Percentiles rank a stretch among this genome's conserved stretches.
Evolutionary conservation across 441 rosid genomes (phyloP).

Genomic region (Metrosideros polymorpha): DNA sequence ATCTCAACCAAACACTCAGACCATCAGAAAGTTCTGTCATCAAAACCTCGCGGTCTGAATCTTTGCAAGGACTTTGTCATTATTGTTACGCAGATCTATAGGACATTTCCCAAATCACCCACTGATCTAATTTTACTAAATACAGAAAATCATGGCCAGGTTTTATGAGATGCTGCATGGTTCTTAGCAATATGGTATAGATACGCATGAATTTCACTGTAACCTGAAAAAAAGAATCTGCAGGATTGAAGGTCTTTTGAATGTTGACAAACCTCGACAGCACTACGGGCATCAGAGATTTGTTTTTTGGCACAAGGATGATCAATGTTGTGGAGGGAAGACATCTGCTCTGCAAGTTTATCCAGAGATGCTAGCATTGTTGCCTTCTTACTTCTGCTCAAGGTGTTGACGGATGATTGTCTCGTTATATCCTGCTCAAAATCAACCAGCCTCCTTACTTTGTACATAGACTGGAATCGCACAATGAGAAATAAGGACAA

Average conservation of each 20-base stretch:
- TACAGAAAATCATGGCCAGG: neutral
- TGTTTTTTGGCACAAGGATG: constrained; percentile 91
- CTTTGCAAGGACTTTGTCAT: neutral
- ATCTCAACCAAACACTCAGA: neutral
- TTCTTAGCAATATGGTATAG: neutral
- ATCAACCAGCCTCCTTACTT: neutral
- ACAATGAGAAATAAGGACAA: neutral
- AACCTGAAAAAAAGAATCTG: neutral
- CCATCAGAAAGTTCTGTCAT: neutral
- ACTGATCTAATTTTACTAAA: neutral
- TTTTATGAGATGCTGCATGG: neutral
- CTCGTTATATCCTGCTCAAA: constrained; percentile 67
- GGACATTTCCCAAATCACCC: neutral
- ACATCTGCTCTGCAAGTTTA: constrained; percentile 80
- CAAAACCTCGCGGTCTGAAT: neutral
- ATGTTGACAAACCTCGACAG: constrained; percentile 50
- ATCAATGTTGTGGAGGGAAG: constrained; percentile 96
- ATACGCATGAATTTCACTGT: neutral
- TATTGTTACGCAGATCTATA: neutral
- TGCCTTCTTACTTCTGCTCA: constrained; percentile 85
- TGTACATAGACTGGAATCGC: neutral
- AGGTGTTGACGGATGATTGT: constrained; percentile 55
- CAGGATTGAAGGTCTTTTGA: neutral
- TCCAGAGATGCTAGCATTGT: constrained; percentile 67
- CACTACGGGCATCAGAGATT: constrained; percentile 54